Conservation (phyloP, 1,284 basidiomycete genomes). For the Gastroboletus turbinatus region DNA sequence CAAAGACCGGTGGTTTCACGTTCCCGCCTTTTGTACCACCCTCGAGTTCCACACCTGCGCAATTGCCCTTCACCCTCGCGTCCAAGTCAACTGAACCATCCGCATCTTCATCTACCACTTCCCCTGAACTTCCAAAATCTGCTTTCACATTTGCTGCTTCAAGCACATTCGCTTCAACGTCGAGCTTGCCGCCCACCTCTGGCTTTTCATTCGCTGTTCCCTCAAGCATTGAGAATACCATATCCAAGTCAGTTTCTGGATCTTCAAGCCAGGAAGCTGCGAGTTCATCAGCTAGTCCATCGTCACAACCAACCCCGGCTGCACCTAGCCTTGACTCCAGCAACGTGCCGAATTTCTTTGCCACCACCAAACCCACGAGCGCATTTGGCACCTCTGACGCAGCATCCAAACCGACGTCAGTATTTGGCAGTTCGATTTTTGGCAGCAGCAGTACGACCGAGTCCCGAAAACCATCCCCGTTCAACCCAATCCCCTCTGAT, state of each 20-base stretch:
- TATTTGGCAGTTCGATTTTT: conserved; percentile 31
- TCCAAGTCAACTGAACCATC: conserved; percentile 24
- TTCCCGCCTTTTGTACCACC: conserved; percentile 26
- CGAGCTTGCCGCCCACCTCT: conserved; percentile 6
- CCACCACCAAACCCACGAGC: conserved; percentile 16
- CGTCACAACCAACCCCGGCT: conserved; percentile 12
- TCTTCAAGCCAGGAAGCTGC: conserved; percentile 11
- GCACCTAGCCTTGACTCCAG: conserved; percentile 18
- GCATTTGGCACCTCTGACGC: conserved; percentile 21
- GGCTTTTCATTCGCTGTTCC: conserved; percentile 14
- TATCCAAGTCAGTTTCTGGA: conserved; percentile 3
- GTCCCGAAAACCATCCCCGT: conserved; percentile 10
- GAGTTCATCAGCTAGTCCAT: conserved; percentile 1
- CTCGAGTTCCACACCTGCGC: conserved; percentile 14
- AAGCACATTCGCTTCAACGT: conserved; percentile 1
- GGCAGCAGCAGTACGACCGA: conserved; percentile 18
- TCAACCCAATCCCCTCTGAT: conserved; percentile 13
- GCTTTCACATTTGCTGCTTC: conserved; percentile 16
- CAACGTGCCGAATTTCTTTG: conserved; percentile 26
- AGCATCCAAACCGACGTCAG: conserved; percentile 21
- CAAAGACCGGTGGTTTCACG: conserved; percentile 22
- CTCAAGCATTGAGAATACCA: conserved; percentile 2
- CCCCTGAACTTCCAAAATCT: conserved; percentile 22
- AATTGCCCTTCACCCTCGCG: conserved; percentile 14
- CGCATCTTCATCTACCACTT: conserved; percentile 6